A percentile compares a stretch with the other conserved stretches of the same genome.
phyloP scores from a whole-genome alignment of 2,329 filamentous ascomycete genomes.

The Dothiorella sarmentorum region DNA sequence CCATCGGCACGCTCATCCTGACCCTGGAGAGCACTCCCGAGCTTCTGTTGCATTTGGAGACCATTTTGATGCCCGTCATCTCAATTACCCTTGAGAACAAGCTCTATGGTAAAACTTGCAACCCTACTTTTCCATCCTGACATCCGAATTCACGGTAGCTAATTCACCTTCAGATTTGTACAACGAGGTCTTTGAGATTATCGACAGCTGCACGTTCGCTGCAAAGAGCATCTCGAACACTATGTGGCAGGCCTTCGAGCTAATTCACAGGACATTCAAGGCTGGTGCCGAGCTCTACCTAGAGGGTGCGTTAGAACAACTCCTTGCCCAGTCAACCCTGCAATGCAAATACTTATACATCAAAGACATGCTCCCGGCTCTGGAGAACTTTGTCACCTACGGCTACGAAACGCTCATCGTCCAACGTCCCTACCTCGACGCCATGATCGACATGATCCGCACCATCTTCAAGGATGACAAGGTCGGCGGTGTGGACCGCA shows the following conservation, averaged over 20 bases:
- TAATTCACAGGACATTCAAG: slow-evolving; percentile 96
- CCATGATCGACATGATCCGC: slow-evolving; percentile 88
- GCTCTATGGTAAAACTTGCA: slow-evolving; percentile 68
- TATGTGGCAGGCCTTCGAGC: slow-evolving; percentile 98
- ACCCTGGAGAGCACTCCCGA: slow-evolving; percentile 97
- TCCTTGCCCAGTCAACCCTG: neutral
- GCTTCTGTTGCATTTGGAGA: slow-evolving; percentile 89
- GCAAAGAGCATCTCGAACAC: slow-evolving; percentile 92
- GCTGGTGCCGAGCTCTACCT: slow-evolving; percentile 94
- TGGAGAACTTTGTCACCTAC: slow-evolving; percentile 97
- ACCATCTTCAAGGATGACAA: slow-evolving; percentile 93
- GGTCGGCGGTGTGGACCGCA: slow-evolving; percentile 88
- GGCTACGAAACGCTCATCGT: slow-evolving; percentile 76
- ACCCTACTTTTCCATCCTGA: neutral
- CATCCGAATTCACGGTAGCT: slow-evolving; percentile 17
- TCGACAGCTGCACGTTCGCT: slow-evolving; percentile 97
- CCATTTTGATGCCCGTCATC: slow-evolving; percentile 95
- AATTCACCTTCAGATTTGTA: slow-evolving; percentile 65
- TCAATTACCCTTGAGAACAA: slow-evolving; percentile 96
- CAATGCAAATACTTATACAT: slow-evolving; percentile 15
- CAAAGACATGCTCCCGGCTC: slow-evolving; percentile 87
- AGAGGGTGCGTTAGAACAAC: slow-evolving; percentile 50
- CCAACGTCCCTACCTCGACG: slow-evolving; percentile 81
- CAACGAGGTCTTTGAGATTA: slow-evolving; percentile 98
- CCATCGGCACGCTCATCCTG: slow-evolving; percentile 93